Percentiles rank a stretch among this genome's conserved stretches.
These are phyloP conservation scores for Jackrogersella multiformis DNA, from an alignment of 495 filamentous ascomycete genomes.

Conservation along the genomic window DNA sequence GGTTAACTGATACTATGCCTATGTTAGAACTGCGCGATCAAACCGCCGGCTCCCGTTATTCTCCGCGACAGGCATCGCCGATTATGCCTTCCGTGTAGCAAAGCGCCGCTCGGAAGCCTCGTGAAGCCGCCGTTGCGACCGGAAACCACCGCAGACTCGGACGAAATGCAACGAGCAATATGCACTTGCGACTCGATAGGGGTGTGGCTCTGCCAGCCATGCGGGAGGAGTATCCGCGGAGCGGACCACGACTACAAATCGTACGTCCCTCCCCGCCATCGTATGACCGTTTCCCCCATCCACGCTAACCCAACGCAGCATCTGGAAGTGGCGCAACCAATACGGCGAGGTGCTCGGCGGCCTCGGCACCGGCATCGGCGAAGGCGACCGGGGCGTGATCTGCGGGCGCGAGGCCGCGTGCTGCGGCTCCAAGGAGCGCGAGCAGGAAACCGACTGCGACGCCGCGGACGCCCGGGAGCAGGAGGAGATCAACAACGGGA, in stretches of 20 bases:
- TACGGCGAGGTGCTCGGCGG: slow-evolving; percentile 83
- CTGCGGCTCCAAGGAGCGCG: slow-evolving; percentile 74
- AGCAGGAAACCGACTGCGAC: slow-evolving; percentile 83
- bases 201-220: slow-evolving; percentile 83
- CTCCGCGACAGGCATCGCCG: slow-evolving; percentile 78
- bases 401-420: slow-evolving; percentile 78
- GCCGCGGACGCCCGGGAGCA: slow-evolving; percentile 65
- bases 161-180: slow-evolving; percentile 64
- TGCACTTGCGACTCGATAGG: slow-evolving; percentile 71
- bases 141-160: slow-evolving; percentile 46
- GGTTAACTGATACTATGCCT: slow-evolving; percentile 3
- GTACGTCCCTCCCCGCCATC: slow-evolving; percentile 41
- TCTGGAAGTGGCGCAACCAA: slow-evolving; percentile 89
- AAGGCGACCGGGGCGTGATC: slow-evolving; percentile 85
- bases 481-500: slow-evolving; percentile 17
- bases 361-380: slow-evolving; percentile 85
- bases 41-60: slow-evolving; percentile 69
- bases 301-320: slow-evolving; percentile 52
- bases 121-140: slow-evolving; percentile 46
- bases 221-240: slow-evolving; percentile 72
- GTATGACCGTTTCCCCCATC: neutral
- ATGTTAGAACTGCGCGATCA: slow-evolving; percentile 83
- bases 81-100: slow-evolving; percentile 76
- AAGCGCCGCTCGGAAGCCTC: slow-evolving; percentile 66
- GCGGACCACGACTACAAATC: slow-evolving; percentile 76